Conservation (phyloP, 768 basidiomycete species). For the Cystobasidium tubakii region DNA sequence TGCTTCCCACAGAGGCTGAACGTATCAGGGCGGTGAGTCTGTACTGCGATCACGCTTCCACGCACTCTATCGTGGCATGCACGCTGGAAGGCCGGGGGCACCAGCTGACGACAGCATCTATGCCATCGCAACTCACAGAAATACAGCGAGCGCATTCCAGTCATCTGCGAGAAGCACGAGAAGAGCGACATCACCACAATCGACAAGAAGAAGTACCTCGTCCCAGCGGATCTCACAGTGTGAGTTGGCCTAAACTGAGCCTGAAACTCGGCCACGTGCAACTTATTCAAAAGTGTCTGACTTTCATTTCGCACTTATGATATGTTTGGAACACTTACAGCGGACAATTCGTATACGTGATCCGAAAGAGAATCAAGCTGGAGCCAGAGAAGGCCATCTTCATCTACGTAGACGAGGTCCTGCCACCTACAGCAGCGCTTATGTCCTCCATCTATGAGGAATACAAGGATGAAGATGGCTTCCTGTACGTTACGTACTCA, state of each 20-base stretch:
- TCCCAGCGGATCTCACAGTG: conserved; percentile 64
- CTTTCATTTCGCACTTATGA: background rate
- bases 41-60: background rate
- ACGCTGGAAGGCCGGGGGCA: background rate
- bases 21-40: conserved; percentile 31
- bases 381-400: conserved; percentile 99
- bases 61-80: conserved; percentile 17
- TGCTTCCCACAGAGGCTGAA: conserved; percentile 32
- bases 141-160: conserved; percentile 96
- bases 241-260: too few relatives aligned
- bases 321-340: background rate
- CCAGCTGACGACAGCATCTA: background rate
- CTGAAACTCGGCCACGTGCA: background rate
- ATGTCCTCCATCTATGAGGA: conserved; percentile 99
- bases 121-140: conserved; percentile 53
- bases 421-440: conserved; percentile 93
- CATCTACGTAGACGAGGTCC: conserved; percentile 97
- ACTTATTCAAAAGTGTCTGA: background rate
- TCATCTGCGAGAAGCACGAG: conserved; percentile 99
- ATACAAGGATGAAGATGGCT: conserved; percentile 99
- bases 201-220: conserved; percentile 99
- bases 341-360: conserved; percentile 93
- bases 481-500: conserved; percentile 90
- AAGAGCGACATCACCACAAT: conserved; percentile 97
- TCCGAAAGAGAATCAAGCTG: conserved; percentile 99